These are phyloP conservation scores for Corrigiola litoralis DNA, from an alignment of 179 eudicot species.

Conservation along the genomic window DNA sequence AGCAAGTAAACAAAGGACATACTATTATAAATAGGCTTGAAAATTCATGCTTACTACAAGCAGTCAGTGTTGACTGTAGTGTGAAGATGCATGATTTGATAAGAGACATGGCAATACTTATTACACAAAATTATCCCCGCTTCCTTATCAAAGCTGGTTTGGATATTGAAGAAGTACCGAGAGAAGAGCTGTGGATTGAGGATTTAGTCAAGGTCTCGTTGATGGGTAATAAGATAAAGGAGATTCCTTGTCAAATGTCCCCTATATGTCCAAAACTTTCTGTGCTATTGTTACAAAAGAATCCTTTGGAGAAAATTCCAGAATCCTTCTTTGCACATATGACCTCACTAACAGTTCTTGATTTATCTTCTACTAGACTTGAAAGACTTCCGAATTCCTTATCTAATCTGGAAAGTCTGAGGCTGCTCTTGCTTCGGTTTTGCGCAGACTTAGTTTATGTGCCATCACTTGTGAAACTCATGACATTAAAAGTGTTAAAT, in stretches of 20 bases:
- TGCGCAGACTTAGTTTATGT: conserved; percentile 4
- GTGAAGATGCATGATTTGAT: conserved; percentile 5
- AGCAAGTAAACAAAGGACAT: conserved; percentile 4
- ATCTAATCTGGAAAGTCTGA: conserved; percentile 2
- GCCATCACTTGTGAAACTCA: conserved; percentile 4
- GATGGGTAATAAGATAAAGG: conserved; percentile 7
- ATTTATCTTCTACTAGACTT: background rate
- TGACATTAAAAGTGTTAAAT: background rate
- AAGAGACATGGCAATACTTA: background rate
- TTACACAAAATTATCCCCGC: background rate
- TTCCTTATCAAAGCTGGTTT: background rate
- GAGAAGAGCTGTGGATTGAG: background rate
- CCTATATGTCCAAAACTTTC: conserved; percentile 3
- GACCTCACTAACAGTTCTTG: background rate
- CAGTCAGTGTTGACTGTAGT: background rate
- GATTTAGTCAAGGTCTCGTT: background rate
- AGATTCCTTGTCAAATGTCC: conserved; percentile 4
- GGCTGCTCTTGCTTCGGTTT: conserved; percentile 2
- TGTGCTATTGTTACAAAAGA: conserved; percentile 1
- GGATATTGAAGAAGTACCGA: conserved; percentile 1
- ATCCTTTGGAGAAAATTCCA: background rate
- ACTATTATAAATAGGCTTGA: conserved; percentile 3
- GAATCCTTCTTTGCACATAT: background rate
- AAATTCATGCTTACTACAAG: conserved; percentile 2
- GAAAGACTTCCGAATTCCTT: background rate